Evolutionary conservation across 2,329 filamentous ascomycete genomes (phyloP).

Genomic region (Alternaria arbusti): DNA sequence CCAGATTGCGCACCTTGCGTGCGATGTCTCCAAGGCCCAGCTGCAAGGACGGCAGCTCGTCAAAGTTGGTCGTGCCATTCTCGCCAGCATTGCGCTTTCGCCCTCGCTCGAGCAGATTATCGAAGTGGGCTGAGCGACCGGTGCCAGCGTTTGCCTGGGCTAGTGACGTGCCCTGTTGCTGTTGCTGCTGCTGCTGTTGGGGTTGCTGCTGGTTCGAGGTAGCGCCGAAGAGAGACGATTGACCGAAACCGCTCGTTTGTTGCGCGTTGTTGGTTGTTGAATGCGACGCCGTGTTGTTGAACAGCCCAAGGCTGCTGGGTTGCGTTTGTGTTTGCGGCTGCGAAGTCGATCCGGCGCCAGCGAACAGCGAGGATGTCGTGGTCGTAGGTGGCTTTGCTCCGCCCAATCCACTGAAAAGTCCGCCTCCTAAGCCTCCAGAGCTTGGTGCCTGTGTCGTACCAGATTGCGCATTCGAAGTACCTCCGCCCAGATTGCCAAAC

Average conservation of each 20-base stretch:
- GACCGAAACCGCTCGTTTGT: constrained; percentile 38
- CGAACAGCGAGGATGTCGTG: constrained; percentile 33
- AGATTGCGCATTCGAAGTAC: constrained; percentile 30
- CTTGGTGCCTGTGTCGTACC: constrained; percentile 36
- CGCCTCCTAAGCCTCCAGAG: constrained; percentile 39
- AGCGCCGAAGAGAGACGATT: constrained; percentile 34
- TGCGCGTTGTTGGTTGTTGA: constrained; percentile 32
- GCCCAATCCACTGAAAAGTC: constrained; percentile 39
- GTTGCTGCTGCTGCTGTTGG: constrained; percentile 18
- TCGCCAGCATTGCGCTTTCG: constrained; percentile 73
- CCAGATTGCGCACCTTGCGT: constrained; percentile 76
- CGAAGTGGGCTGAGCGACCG: constrained; percentile 66
- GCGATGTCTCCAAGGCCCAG: constrained; percentile 88
- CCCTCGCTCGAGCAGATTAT: constrained; percentile 67
- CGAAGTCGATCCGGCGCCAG: constrained; percentile 27
- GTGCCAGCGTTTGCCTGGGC: constrained; percentile 41
- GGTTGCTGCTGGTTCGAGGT: constrained; percentile 36
- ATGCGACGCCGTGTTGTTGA: constrained; percentile 37
- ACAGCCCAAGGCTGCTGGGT: constrained; percentile 27
- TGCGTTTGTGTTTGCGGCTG: constrained; percentile 37
- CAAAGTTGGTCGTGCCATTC: constrained; percentile 63
- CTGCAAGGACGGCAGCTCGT: constrained; percentile 87
- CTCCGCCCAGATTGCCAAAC: constrained; percentile 39
- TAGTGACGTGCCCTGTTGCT: constrained; percentile 39
- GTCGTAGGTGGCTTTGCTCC: constrained; percentile 46